These are phyloP conservation scores for Elsinoe australis DNA, from an alignment of 2,329 filamentous ascomycete genomes.

Conservation along the genomic window DNA sequence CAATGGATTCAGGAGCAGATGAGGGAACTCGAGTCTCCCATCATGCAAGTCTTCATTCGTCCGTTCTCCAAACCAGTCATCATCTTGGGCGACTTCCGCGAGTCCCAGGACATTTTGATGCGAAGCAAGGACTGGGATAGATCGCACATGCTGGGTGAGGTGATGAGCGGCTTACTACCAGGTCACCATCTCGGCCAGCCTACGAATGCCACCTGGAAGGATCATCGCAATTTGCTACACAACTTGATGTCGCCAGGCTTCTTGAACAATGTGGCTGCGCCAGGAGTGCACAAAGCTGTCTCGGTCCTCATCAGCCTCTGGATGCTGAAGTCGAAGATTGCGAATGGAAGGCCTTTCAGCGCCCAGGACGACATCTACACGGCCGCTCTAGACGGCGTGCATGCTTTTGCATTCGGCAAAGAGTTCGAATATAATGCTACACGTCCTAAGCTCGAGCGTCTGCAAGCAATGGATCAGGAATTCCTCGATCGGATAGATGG, in stretches of 20 bases:
- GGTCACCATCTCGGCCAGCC: conserved; percentile 24
- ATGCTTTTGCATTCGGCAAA: conserved; percentile 33
- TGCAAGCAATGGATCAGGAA: background rate
- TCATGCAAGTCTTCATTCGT: conserved; percentile 43
- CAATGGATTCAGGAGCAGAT: conserved; percentile 20
- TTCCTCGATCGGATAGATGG: background rate
- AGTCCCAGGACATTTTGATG: conserved; percentile 40
- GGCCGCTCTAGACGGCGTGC: conserved; percentile 35
- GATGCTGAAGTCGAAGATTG: conserved; percentile 26
- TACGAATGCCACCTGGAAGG: conserved; percentile 22
- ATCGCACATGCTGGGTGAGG: conserved; percentile 29
- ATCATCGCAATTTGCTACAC: conserved; percentile 25
- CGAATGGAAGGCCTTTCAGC: conserved; percentile 29
- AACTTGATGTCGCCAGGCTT: conserved; percentile 27
- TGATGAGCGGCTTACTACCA: conserved; percentile 24
- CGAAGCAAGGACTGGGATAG: conserved; percentile 41
- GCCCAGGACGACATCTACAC: conserved; percentile 32
- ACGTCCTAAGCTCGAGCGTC: background rate
- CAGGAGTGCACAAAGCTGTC: conserved; percentile 24
- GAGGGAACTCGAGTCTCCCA: conserved; percentile 31
- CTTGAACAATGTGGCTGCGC: conserved; percentile 25
- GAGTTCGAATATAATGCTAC: conserved; percentile 23
- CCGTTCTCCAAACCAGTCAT: conserved; percentile 40
- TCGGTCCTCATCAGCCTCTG: conserved; percentile 28
- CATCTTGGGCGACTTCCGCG: conserved; percentile 38